A percentile compares a stretch with the other conserved stretches of the same genome.
These are phyloP conservation scores for Brettanomyces bruxellensis DNA, from an alignment of 805 yeast genomes.

Conservation along the genomic window DNA sequence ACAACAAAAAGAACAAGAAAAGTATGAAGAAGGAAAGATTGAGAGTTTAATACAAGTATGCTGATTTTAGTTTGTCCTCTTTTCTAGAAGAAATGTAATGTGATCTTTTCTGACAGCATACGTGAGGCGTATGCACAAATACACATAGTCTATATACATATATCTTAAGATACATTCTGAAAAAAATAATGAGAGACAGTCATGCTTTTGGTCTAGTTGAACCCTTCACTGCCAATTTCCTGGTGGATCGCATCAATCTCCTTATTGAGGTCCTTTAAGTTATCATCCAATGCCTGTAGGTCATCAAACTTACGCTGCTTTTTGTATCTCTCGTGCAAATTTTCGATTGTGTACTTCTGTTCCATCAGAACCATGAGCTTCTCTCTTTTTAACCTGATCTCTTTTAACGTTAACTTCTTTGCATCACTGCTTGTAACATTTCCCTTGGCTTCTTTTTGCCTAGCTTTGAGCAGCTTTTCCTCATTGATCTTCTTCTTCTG, in stretches of 20 bases:
- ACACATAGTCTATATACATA: too few relatives aligned
- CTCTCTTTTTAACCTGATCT: constrained; percentile 55
- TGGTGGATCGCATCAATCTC: constrained; percentile 39
- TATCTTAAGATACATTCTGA: too few relatives aligned
- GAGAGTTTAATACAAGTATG: not conserved
- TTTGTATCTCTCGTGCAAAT: constrained; percentile 54
- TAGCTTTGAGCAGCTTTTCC: constrained; percentile 2
- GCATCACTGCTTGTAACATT: not conserved
- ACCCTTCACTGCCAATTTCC: constrained; percentile 47
- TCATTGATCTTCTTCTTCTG: constrained; percentile 29
- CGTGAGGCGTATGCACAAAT: too few relatives aligned
- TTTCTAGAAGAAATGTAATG: not conserved
- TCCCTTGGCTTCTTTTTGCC: not conserved
- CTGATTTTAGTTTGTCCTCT: not conserved
- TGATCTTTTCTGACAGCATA: too few relatives aligned
- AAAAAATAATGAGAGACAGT: too few relatives aligned
- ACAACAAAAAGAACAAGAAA: constrained; percentile 49
- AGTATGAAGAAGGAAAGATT: constrained; percentile 12
- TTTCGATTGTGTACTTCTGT: constrained; percentile 64
- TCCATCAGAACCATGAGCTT: constrained; percentile 82
- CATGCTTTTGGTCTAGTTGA: constrained; percentile 1
- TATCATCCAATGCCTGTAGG: constrained; percentile 47
- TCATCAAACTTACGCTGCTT: constrained; percentile 72
- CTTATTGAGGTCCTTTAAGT: constrained; percentile 44
- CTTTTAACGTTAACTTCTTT: constrained; percentile 32